Conservation (phyloP, 352 stramenopile genomes). For the Globisporangium carolinianum region DNA sequence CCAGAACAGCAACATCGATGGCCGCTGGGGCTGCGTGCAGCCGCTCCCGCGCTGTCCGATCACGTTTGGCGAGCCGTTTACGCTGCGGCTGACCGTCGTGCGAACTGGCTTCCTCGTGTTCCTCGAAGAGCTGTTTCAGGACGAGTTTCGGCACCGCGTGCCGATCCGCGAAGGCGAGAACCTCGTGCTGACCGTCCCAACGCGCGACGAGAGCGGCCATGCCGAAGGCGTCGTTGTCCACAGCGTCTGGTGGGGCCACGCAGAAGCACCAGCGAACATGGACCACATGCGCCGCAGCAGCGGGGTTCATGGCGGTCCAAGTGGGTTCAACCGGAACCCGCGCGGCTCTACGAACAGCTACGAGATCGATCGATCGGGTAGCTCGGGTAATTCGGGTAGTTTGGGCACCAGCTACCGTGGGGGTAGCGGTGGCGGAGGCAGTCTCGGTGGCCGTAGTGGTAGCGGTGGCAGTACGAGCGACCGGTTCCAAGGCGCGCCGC, state of each 20-base stretch:
- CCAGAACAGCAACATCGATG: slow-evolving; percentile 81
- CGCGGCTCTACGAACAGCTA: slow-evolving; percentile 13
- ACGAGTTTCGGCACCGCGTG: slow-evolving; percentile 80
- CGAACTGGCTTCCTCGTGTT: slow-evolving; percentile 71
- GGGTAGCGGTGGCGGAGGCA: slow-evolving; percentile 18
- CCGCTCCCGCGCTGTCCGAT: slow-evolving; percentile 58
- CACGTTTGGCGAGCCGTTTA: slow-evolving; percentile 72
- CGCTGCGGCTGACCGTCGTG: slow-evolving; percentile 62
- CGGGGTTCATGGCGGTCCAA: slow-evolving; percentile 19
- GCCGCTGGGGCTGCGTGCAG: slow-evolving; percentile 65
- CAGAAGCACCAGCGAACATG: slow-evolving; percentile 59
- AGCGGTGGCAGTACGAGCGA: slow-evolving; percentile 14
- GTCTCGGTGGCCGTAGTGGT: slow-evolving; percentile 20
- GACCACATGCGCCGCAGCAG: slow-evolving; percentile 37
- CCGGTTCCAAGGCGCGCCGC: slow-evolving; percentile 41
- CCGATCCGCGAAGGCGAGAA: slow-evolving; percentile 81
- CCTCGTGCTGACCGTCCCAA: slow-evolving; percentile 66
- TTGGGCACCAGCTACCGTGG: slow-evolving; percentile 6
- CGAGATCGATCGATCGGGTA: slow-evolving; percentile 29
- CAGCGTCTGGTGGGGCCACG: slow-evolving; percentile 81
- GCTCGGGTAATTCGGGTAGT: background rate
- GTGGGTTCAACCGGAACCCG: slow-evolving; percentile 13
- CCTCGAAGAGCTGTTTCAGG: slow-evolving; percentile 74
- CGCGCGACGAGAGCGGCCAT: slow-evolving; percentile 70
- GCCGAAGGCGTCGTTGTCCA: slow-evolving; percentile 66